Conservation (phyloP, 83 land plant genomes). For the Picea mariana region DNA sequence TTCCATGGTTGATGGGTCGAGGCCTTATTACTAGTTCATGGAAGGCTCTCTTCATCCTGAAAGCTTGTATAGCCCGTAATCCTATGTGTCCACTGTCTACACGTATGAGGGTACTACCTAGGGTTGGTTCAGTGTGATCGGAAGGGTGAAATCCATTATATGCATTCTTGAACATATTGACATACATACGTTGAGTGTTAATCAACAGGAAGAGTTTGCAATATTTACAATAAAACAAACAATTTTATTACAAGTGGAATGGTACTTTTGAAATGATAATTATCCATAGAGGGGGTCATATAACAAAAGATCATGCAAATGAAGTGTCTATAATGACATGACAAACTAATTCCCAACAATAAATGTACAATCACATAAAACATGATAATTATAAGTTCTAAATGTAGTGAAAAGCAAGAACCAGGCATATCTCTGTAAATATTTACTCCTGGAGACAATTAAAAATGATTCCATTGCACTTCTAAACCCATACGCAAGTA, state of each 20-base stretch:
- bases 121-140: neutral
- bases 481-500: neutral
- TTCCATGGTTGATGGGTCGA: too few relatives aligned
- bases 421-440: neutral
- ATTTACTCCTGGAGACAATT: neutral
- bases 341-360: neutral
- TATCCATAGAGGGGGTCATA: neutral
- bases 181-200: neutral
- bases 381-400: neutral
- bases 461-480: neutral
- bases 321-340: neutral
- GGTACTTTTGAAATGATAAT: neutral
- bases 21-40: too few relatives aligned
- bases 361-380: neutral
- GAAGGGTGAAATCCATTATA: neutral
- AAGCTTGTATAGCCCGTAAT: too few relatives aligned
- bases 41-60: too few relatives aligned
- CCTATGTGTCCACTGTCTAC: neutral
- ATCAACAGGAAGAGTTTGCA: neutral
- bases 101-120: neutral
- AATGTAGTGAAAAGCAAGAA: neutral
- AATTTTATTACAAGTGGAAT: neutral
- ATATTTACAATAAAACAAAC: constrained; percentile 5
- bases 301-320: neutral
- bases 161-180: neutral